phyloP scores from a whole-genome alignment of 805 yeast genomes.

The Kodamaea lidongshanica region DNA sequence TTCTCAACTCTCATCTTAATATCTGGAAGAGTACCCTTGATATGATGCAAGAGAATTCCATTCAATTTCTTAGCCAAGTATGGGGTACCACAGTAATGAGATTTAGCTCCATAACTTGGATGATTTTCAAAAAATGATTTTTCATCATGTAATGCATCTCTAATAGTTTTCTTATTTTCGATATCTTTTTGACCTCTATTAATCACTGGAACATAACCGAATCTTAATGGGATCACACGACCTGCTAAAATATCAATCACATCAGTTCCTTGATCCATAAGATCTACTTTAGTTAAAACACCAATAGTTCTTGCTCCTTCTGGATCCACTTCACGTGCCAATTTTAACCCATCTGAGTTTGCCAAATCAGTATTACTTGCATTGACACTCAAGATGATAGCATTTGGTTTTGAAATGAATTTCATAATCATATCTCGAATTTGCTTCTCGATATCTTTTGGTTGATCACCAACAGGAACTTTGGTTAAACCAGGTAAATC shows the following conservation, averaged over 20 bases:
- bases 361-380: slow-evolving; percentile 88
- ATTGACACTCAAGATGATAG: slow-evolving; percentile 88
- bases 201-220: slow-evolving; percentile 89
- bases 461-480: slow-evolving; percentile 99
- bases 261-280: slow-evolving; percentile 98
- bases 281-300: slow-evolving; percentile 90
- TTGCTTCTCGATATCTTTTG: slow-evolving; percentile 91
- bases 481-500: slow-evolving; percentile 97
- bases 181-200: slow-evolving; percentile 93
- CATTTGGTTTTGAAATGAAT: slow-evolving; percentile 91
- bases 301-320: slow-evolving; percentile 95
- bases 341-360: slow-evolving; percentile 89
- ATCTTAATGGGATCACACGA: slow-evolving; percentile 87
- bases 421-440: slow-evolving; percentile 90
- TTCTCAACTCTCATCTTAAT: slow-evolving; percentile 81
- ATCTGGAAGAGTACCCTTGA: slow-evolving; percentile 61
- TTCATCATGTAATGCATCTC: slow-evolving; percentile 82
- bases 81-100: slow-evolving; percentile 98
- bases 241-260: slow-evolving; percentile 94
- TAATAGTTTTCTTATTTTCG: slow-evolving; percentile 78
- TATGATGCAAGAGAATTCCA: slow-evolving; percentile 82
- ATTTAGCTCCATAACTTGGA: slow-evolving; percentile 84
- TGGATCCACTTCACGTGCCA: slow-evolving; percentile 97
- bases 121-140: slow-evolving; percentile 77
- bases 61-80: slow-evolving; percentile 89